Evolutionary conservation across 352 stramenopile genomes (phyloP), one percentile per base, ranked within the genome.

Genomic region (Pythium monospermum): DNA sequence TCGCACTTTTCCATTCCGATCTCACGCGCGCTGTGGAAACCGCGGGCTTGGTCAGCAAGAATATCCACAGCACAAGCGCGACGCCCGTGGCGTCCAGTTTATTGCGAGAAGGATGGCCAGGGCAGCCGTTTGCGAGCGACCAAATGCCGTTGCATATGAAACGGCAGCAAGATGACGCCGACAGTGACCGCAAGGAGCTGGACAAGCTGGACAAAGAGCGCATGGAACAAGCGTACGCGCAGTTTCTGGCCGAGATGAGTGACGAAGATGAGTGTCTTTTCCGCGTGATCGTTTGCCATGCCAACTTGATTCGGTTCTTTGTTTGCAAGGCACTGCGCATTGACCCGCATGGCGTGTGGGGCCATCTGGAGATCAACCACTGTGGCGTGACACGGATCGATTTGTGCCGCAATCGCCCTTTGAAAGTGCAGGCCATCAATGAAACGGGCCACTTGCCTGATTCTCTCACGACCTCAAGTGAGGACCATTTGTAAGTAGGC

Each of bases 321-420:
- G 56, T 93, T 25, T 93, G 82, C 49, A 77, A 76, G 42, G 77
- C 79, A 8, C 63, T 93, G 40, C 72, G 76, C 12, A 69, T 91
- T 15, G 62, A 70, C 19, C 62, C 82, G 13, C 46, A 61, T 11
- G 77, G 71, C 13, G 74, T 73, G 8, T 93, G 82, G 82, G 79
- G 79, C 26, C 76, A 88, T 52, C 86, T 93, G 40, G 82, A 91
- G 61, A 90, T 93, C 61, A 91, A 93, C 47, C 79, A 93, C 52
- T 93, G 82, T 55, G 63, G 79, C 53, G 68, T 93, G 59, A 88
- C 82, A 22, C 77, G 79, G 25, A 81, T 93, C 39, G 80, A 91
- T 35, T 60, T 91, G 13, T 84, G 74, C 46, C 64, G 60, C 35
- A 78, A 85, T 61, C 71, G 72, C 3, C 74, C 76, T 16, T 69